A percentile compares a stretch with the other conserved stretches of the same genome.
Conservation (phyloP, 202 grass and related monocot species). For the Zizania palustris region DNA sequence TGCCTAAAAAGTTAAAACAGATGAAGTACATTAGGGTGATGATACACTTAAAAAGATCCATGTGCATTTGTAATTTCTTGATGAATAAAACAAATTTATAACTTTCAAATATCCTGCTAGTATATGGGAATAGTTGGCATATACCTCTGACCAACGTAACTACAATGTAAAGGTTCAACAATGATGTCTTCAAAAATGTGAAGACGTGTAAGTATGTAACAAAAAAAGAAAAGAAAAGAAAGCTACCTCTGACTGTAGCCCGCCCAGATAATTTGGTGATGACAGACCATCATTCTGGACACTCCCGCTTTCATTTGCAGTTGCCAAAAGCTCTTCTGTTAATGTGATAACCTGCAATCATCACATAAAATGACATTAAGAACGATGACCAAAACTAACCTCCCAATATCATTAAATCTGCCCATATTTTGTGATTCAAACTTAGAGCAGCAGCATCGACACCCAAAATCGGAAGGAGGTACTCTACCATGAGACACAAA, state of each 20-base stretch:
- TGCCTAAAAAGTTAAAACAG: conserved; percentile 41
- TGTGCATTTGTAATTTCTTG: not conserved
- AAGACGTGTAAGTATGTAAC: conserved; percentile 13
- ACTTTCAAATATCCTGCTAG: not conserved
- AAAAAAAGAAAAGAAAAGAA: conserved; percentile 18
- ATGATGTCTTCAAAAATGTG: not conserved
- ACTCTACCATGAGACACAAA: conserved; percentile 62
- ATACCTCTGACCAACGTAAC: not conserved
- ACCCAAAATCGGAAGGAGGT: conserved; percentile 68
- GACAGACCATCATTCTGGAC: conserved; percentile 48
- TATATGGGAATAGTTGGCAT: not conserved
- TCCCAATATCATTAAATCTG: conserved; percentile 34
- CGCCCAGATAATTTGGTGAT: conserved; percentile 32
- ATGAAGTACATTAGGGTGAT: conserved; percentile 8
- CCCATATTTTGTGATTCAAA: conserved; percentile 52
- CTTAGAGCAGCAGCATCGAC: conserved; percentile 76
- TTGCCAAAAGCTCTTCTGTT: conserved; percentile 90
- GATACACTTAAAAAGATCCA: not conserved
- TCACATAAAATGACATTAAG: conserved; percentile 40
- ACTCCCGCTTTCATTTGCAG: conserved; percentile 73
- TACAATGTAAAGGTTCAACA: conserved; percentile 15
- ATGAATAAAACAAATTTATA: conserved; percentile 12
- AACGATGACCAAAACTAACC: conserved; percentile 14
- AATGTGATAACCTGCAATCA: conserved; percentile 82
- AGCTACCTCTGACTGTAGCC: conserved; percentile 50